A percentile compares a stretch with the other conserved stretches of the same genome.
Conservation (phyloP, 2,329 filamentous ascomycete genomes). For the Alternaria sp. region DNA sequence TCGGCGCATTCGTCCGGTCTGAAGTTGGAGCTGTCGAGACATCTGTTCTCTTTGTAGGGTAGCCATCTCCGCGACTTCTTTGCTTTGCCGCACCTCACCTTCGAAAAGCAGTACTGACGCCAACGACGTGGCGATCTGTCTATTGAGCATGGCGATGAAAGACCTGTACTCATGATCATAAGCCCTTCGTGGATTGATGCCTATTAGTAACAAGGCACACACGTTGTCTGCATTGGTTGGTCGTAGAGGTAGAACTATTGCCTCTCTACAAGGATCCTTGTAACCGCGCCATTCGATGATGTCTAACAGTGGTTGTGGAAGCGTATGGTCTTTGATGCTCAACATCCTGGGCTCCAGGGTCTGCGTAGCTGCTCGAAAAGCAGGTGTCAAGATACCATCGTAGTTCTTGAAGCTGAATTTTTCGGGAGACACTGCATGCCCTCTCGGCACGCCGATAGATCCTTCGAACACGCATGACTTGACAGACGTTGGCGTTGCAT, state of each 20-base stretch:
- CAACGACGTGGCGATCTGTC: conserved; percentile 42
- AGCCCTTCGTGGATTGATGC: conserved; percentile 41
- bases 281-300: conserved; percentile 43
- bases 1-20: conserved; percentile 42
- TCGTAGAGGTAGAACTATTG: conserved; percentile 41
- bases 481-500: conserved; percentile 29
- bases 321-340: conserved; percentile 31
- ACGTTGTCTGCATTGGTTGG: conserved; percentile 39
- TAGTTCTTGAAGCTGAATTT: conserved; percentile 36
- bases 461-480: conserved; percentile 43
- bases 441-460: conserved; percentile 39
- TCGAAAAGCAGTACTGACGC: conserved; percentile 43
- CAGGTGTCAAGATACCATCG: conserved; percentile 40
- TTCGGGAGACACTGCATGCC: conserved; percentile 35
- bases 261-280: conserved; percentile 41
- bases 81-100: conserved; percentile 39
- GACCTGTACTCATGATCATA: conserved; percentile 43
- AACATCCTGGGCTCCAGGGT: conserved; percentile 38
- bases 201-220: conserved; percentile 41
- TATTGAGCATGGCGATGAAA: conserved; percentile 40
- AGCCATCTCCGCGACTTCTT: conserved; percentile 34
- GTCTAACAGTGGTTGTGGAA: conserved; percentile 35
- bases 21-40: conserved; percentile 34
- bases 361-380: conserved; percentile 43
- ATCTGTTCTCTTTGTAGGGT: conserved; percentile 38